Conservation (phyloP, 495 filamentous ascomycete genomes). For the Tetracladium marchalianum region DNA sequence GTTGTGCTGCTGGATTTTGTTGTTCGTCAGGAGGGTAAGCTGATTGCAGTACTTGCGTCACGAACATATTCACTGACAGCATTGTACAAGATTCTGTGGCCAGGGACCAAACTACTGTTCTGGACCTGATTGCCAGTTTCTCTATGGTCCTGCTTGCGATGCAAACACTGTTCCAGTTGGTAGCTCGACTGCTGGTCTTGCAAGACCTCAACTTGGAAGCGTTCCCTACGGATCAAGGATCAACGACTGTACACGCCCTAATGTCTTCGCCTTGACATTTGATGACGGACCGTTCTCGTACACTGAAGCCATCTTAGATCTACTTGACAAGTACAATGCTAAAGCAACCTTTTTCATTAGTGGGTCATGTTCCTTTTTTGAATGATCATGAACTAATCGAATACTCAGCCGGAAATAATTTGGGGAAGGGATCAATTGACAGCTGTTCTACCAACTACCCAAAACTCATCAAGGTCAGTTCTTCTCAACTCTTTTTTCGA, state of each 20-base stretch:
- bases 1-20: too few species aligned
- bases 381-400: too few species aligned
- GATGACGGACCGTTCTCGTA: slow-evolving; percentile 58
- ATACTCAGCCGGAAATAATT: slow-evolving; percentile 8
- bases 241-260: slow-evolving; percentile 41
- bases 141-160: slow-evolving; percentile 57
- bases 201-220: slow-evolving; percentile 45
- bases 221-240: slow-evolving; percentile 56
- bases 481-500: too few species aligned
- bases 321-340: slow-evolving; percentile 43
- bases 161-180: slow-evolving; percentile 52
- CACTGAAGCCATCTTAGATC: slow-evolving; percentile 48
- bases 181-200: slow-evolving; percentile 42
- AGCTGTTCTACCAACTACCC: background rate
- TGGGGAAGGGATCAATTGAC: slow-evolving; percentile 1
- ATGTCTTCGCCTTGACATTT: slow-evolving; percentile 49
- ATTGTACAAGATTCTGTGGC: background rate
- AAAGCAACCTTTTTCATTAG: slow-evolving; percentile 61
- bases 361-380: background rate
- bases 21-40: background rate
- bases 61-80: too few species aligned
- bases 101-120: slow-evolving; percentile 40
- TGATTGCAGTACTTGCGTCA: too few species aligned
- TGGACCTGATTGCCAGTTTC: slow-evolving; percentile 57
- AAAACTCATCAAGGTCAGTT: background rate